Conservation (phyloP, 202 grass and related monocot species). For the Musa balbisiana region DNA sequence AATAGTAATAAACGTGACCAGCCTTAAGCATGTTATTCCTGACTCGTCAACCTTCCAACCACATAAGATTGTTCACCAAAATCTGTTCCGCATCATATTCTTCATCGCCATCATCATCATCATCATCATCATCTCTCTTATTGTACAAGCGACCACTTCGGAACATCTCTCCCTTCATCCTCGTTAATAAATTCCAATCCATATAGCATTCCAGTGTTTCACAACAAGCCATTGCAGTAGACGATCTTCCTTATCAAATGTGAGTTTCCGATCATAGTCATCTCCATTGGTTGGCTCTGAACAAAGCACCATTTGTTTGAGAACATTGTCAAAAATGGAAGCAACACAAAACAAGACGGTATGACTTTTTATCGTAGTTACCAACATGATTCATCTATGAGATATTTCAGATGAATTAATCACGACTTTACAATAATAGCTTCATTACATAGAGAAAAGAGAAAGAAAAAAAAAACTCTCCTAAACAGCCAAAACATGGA, state of each 20-base stretch:
- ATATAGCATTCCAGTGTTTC: conserved; percentile 65
- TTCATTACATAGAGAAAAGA: too few species aligned
- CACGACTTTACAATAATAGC: too few species aligned
- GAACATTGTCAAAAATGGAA: conserved; percentile 8
- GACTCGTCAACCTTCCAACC: neutral
- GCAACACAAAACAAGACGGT: too few species aligned
- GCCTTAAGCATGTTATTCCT: neutral
- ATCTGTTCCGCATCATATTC: neutral
- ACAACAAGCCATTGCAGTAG: conserved; percentile 72
- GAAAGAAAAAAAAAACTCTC: too few species aligned
- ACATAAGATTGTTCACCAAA: too few species aligned
- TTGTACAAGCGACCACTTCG: neutral
- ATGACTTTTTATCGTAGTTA: too few species aligned
- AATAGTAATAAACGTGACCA: neutral
- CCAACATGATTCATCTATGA: too few species aligned
- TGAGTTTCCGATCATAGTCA: conserved; percentile 69
- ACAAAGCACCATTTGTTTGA: conserved; percentile 24
- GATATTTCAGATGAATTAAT: too few species aligned
- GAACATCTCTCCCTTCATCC: conserved; percentile 34
- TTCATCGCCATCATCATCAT: neutral
- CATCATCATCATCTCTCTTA: neutral
- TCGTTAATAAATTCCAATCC: conserved; percentile 71
- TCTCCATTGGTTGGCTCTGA: conserved; percentile 60
- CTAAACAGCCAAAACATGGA: too few species aligned
- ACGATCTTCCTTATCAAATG: conserved; percentile 60